Evolutionary conservation across 306 rosid species (phyloP).

Genomic region (Trifolium repens): DNA sequence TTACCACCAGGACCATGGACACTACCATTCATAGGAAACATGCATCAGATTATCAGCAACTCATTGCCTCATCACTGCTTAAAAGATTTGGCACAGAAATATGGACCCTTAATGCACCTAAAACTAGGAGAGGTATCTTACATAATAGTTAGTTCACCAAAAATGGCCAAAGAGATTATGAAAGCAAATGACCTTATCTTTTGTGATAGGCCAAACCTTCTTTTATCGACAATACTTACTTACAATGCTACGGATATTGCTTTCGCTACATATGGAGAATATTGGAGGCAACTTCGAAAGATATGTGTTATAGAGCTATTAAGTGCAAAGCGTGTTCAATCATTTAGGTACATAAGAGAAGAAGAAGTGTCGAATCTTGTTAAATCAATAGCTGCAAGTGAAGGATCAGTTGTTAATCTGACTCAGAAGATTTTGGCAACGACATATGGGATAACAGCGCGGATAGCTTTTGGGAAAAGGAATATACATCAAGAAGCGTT

Average conservation of each 20-base stretch:
- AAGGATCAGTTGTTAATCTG: conserved; percentile 25
- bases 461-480: background rate
- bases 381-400: conserved; percentile 29
- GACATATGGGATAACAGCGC: background rate
- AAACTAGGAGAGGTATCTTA: conserved; percentile 41
- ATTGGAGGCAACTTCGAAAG: conserved; percentile 44
- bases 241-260: background rate
- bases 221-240: accelerated
- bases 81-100: background rate
- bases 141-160: conserved; percentile 30
- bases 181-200: conserved; percentile 32
- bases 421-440: background rate
- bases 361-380: conserved; percentile 27
- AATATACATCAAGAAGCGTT: background rate
- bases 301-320: conserved; percentile 46
- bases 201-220: background rate
- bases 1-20: conserved; percentile 43
- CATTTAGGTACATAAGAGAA: conserved; percentile 41
- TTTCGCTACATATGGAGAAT: conserved; percentile 27
- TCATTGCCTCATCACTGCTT: background rate
- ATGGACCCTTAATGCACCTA: conserved; percentile 38
- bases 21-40: conserved; percentile 41
- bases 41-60: background rate
- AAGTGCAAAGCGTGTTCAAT: conserved; percentile 42
- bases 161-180: conserved; percentile 30